phyloP scores from a whole-genome alignment of 2,329 filamentous ascomycete species.

The Clarireedia homoeocarpa region DNA sequence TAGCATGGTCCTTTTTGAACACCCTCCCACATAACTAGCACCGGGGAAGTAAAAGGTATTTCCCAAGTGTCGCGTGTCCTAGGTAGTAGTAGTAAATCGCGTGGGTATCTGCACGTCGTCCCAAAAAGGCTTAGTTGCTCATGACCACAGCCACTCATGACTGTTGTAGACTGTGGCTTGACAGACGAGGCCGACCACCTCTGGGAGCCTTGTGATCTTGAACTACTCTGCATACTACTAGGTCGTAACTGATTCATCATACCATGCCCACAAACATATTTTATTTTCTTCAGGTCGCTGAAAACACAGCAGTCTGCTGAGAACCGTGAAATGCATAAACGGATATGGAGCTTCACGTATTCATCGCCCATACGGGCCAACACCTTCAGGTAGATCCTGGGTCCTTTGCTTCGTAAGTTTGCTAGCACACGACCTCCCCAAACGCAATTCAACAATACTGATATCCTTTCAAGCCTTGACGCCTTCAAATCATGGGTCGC shows the following conservation, averaged over 20 bases:
- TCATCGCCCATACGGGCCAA: constrained; percentile 89
- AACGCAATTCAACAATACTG: not conserved
- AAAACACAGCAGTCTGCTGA: constrained; percentile 17
- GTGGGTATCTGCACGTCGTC: not conserved
- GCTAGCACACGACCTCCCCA: not conserved
- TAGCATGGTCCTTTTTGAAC: not conserved
- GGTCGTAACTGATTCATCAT: constrained; percentile 11
- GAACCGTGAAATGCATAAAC: constrained; percentile 24
- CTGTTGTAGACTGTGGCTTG: constrained; percentile 1
- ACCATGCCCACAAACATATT: constrained; percentile 10
- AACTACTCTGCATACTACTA: too few species aligned
- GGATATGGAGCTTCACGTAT: constrained; percentile 81
- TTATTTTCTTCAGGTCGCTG: constrained; percentile 11
- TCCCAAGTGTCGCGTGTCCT: too few species aligned
- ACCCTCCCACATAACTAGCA: not conserved
- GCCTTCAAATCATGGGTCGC: constrained; percentile 77
- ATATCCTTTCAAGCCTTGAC: constrained; percentile 55
- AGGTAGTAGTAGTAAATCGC: too few species aligned
- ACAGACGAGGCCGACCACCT: constrained; percentile 1
- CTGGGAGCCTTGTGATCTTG: constrained; percentile 16
- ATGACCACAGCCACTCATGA: constrained; percentile 1
- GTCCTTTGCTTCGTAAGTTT: constrained; percentile 63
- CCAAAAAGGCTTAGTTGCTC: not conserved
- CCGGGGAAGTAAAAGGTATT: too few species aligned
- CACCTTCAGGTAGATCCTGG: constrained; percentile 71